A percentile compares a stretch with the other conserved stretches of the same genome.
phyloP scores from a whole-genome alignment of 23 red algal genomes.

The Gracilaria domingensis region DNA sequence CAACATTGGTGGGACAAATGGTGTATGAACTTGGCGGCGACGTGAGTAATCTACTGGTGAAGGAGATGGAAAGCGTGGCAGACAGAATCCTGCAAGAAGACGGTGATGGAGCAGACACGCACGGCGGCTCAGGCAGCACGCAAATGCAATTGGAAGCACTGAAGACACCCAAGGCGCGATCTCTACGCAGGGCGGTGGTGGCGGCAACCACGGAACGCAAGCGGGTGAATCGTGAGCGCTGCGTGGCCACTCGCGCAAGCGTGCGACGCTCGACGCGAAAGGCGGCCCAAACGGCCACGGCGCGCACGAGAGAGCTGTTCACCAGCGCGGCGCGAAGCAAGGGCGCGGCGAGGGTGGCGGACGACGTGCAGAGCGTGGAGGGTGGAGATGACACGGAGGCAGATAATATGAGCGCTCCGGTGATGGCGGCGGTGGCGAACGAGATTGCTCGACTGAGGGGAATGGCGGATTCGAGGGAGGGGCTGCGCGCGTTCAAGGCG shows the following conservation, averaged over 20 bases:
- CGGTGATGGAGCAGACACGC: neutral
- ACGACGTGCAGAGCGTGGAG: neutral
- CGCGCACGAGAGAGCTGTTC: neutral
- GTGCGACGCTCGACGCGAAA: neutral
- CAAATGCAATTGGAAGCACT: neutral
- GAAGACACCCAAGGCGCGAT: neutral
- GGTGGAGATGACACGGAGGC: neutral
- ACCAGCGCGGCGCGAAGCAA: too few species aligned
- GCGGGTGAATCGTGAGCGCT: slow-evolving; percentile 3
- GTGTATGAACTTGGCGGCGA: neutral
- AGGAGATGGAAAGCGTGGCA: neutral
- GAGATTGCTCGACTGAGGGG: neutral
- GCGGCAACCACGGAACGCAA: neutral
- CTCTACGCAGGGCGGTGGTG: neutral
- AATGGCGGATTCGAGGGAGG: neutral
- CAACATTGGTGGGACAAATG: neutral
- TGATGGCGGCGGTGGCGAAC: neutral
- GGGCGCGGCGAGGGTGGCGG: too few species aligned
- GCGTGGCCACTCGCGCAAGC: neutral
- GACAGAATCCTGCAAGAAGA: neutral
- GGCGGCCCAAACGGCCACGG: neutral
- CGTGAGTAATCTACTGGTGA: neutral
- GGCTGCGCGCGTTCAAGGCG: neutral
- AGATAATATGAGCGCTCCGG: neutral
- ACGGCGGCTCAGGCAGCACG: too few species aligned